Conservation (phyloP, 495 filamentous ascomycete species). For the Xylaria flabelliformis region DNA sequence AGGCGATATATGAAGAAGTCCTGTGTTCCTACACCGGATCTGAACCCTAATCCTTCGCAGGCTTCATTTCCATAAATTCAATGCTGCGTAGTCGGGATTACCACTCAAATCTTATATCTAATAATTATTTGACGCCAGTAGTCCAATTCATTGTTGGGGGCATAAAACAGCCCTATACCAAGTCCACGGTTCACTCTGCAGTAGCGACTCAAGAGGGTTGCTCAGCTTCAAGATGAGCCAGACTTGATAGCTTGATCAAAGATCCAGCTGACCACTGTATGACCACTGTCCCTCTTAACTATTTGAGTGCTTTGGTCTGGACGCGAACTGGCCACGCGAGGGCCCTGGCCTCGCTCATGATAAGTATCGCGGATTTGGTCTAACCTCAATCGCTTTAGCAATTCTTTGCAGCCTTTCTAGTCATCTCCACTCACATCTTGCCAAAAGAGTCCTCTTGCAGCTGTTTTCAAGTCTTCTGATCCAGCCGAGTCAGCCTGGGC, state of each 20-base stretch:
- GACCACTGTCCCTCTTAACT: slow-evolving; percentile 2
- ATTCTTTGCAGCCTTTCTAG: slow-evolving; percentile 7
- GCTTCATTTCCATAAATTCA: neutral
- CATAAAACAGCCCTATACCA: slow-evolving; percentile 17
- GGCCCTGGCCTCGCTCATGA: neutral
- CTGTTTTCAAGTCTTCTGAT: slow-evolving; percentile 23
- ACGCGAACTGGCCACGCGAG: neutral
- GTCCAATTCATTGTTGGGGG: neutral
- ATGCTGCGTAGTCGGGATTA: neutral
- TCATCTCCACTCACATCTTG: slow-evolving; percentile 25
- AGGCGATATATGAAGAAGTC: neutral
- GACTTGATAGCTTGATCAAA: slow-evolving; percentile 3
- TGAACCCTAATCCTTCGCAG: neutral
- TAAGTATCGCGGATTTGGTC: neutral
- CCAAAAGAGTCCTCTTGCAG: slow-evolving; percentile 26
- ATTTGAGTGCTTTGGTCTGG: slow-evolving; percentile 1
- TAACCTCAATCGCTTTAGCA: slow-evolving; percentile 5
- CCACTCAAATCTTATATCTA: slow-evolving; percentile 1
- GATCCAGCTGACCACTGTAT: neutral
- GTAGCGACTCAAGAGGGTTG: slow-evolving; percentile 17
- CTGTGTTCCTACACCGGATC: neutral
- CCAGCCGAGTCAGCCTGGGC: slow-evolving; percentile 7
- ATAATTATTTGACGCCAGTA: too few relatives aligned
- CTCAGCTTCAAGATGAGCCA: slow-evolving; percentile 14
- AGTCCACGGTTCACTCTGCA: slow-evolving; percentile 16